phyloP scores from a whole-genome alignment of 2,329 filamentous ascomycete species.

The Alternaria burnsii region DNA sequence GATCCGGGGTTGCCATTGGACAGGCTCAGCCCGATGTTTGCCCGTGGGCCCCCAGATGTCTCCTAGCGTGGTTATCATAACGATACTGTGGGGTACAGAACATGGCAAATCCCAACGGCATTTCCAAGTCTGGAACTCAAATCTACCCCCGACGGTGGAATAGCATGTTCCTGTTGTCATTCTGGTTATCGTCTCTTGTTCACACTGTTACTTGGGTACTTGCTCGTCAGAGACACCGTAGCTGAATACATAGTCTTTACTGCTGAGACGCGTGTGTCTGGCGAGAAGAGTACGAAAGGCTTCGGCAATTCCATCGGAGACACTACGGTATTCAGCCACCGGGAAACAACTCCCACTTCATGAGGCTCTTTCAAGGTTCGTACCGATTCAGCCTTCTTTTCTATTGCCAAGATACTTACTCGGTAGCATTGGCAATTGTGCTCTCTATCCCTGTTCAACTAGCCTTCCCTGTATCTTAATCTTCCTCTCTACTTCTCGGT shows the following conservation, averaged over 20 bases:
- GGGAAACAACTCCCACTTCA: background rate
- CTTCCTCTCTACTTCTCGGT: background rate
- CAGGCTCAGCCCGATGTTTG: conserved; percentile 5
- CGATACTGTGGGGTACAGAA: conserved; percentile 13
- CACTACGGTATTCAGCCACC: background rate
- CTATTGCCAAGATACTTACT: conserved; percentile 10
- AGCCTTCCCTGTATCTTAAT: background rate
- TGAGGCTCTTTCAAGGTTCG: background rate
- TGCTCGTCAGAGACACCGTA: background rate
- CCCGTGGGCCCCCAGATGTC: background rate
- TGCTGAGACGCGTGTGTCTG: background rate
- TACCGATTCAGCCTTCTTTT: conserved; percentile 3
- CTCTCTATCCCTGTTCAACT: background rate
- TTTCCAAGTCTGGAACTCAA: background rate
- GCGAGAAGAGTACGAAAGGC: background rate
- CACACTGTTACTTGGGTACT: background rate
- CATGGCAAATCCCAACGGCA: conserved; percentile 5
- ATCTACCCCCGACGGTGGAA: background rate
- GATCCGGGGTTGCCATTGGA: conserved; percentile 3
- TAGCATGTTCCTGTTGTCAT: background rate
- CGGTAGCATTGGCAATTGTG: conserved; percentile 2
- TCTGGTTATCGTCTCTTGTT: background rate
- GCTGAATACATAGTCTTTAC: background rate
- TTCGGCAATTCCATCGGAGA: conserved; percentile 3
- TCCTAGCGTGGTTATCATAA: conserved; percentile 9